Base-by-base conservation (phyloP, 2,329 filamentous ascomycete species). In the Aspergillus sp. region DNA sequence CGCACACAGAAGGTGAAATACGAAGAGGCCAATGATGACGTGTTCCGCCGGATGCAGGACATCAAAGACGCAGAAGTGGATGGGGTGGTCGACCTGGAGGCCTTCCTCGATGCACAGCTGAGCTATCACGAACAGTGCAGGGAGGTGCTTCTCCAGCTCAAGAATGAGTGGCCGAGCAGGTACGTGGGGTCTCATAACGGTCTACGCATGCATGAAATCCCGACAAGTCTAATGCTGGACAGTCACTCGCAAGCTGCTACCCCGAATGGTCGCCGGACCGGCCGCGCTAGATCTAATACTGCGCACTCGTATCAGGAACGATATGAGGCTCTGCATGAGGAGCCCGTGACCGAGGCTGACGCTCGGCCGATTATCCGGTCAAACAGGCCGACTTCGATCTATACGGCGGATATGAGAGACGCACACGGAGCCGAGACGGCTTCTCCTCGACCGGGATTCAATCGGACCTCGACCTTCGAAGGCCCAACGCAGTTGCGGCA, bases 1-100 rank as follows among this genome's bases (percentile, higher is more conserved):
- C 88, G 93, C 51, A 83, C 86, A 23, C 90, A 94, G 70, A 96
- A 96, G 71, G 89, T 90, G 64, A 97, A 97, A 75, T 97, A 96
- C 67, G 94, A 97, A 68, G 94, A 97, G 76, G 88, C 90, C 14
- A 94, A 84, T 67, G 93, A 97, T 67, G 93, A 97, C 64, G 92
- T 97, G 50, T 82, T 87, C 63, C 85, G 93, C 54, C 84, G 93
- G 50, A 97, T 97, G 94, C 85, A 95, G 73, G 93, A 97, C 67
- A 95, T 97, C 75, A 93, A 94, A 76, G 92, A 97, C 64, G 84
- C 90, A 19, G 93, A 97, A 72, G 81, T 79, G 41, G 93, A 97
- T 58, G 91, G 87, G 65, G 83, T 96, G 40, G 80, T 82, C 45
- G 91, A 96, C 66, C 77, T 97, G 52, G 86, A 85, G 3, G 78